Base-by-base conservation (phyloP, 163 green algal genomes). In the Scenedesmus sp. region DNA sequence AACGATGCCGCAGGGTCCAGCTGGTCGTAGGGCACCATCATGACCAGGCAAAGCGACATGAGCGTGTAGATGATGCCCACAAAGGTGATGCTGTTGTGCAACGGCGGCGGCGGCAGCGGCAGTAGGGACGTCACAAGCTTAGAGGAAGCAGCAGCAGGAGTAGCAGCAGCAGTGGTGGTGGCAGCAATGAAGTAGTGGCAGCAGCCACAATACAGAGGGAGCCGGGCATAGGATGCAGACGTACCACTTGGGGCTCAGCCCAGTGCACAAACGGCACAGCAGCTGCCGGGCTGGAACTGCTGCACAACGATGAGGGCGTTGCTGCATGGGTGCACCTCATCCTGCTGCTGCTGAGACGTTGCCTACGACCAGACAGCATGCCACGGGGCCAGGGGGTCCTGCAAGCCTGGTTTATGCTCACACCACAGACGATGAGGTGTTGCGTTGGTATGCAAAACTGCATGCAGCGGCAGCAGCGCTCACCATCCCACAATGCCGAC, bases 1-100 rank as follows among this genome's bases (percentile, higher is more conserved):
- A 97, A 97, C 12, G 96, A 94, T 3, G 96, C 94, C 81, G 89
- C 20, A 9, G 92, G 49, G 87, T 97, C 93, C 30, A 97, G 95
- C 81, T 86, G 76, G 46, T 46, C 3, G 53, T 44, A 89, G 20
- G 84, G 84, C 51, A 90, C 82, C 85, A 91, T 91, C 43, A 91
- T 87, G 0, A 90, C 90, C 0, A 94, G 61, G 46, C 78, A 91
- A 0, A 86, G 43, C 44, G 85, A 56, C 92, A 94, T 94, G 10
- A 83, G 2, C 65, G 76, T 40, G 86, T 94, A 94, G 18, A 94
- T 30, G 26, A 91, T 40, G 3, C 90, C 93, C 46, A 78, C 91
- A 33, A 94, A 85, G 40, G 22, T 49, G 49, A 94, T 80, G 56
- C 85, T 92, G n/a, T 35, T 40, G 16, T 92, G 51, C 15, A 68